phyloP scores from a whole-genome alignment of 2,329 filamentous ascomycete genomes.

The Alternaria gansuensis region DNA sequence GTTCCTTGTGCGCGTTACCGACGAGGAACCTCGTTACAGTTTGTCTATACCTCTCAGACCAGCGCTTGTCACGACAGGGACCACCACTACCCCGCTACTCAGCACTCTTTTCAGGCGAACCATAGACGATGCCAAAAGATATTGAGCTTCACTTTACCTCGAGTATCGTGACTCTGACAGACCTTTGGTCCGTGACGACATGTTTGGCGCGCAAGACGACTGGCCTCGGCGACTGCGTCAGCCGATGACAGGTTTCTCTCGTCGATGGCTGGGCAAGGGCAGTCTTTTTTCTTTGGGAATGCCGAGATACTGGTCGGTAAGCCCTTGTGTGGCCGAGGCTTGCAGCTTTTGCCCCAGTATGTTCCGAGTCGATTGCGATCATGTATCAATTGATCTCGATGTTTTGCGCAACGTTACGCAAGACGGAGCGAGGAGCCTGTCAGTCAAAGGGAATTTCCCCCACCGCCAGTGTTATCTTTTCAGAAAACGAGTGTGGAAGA shows the following conservation, averaged over 20 bases:
- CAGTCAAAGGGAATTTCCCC: constrained; percentile 22
- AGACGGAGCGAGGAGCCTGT: constrained; percentile 10
- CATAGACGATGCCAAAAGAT: constrained; percentile 21
- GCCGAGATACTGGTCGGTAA: constrained; percentile 18
- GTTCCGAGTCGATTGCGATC: constrained; percentile 13
- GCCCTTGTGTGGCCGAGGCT: constrained; percentile 21
- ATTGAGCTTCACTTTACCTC: constrained; percentile 17
- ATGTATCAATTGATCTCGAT: constrained; percentile 1
- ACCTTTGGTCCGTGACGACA: constrained; percentile 22
- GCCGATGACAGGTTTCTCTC: not conserved
- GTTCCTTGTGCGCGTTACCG: constrained; percentile 10
- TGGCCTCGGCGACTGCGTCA: constrained; percentile 4
- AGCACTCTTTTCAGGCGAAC: constrained; percentile 21
- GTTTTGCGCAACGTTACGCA: constrained; percentile 8
- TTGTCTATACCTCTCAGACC: not conserved
- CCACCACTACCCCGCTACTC: constrained; percentile 9
- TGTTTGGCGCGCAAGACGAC: constrained; percentile 11
- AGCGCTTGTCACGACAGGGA: constrained; percentile 7
- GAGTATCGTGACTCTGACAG: constrained; percentile 22
- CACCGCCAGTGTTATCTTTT: constrained; percentile 30
- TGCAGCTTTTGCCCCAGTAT: constrained; percentile 14
- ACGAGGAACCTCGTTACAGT: not conserved
- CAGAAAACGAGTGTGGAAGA: constrained; percentile 28
- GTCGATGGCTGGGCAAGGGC: constrained; percentile 1
- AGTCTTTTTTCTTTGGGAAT: constrained; percentile 2